Conservation (phyloP, 2,329 filamentous ascomycete species). For the Tolypocladium inflatum region DNA sequence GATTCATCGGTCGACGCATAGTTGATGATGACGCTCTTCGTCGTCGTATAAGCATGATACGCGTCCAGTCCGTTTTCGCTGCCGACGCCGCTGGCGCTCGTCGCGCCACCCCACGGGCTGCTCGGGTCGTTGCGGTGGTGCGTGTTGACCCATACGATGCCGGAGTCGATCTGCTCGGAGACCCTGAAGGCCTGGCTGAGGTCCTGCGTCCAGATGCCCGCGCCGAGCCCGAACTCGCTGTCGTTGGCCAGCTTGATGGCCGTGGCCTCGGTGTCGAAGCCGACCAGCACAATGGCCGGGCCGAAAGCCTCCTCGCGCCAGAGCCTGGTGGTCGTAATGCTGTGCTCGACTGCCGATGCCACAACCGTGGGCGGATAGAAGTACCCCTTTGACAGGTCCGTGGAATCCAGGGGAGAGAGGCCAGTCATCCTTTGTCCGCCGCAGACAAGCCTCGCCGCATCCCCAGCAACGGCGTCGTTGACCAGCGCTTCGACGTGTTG, state of each 20-base stretch:
- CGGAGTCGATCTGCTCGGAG: conserved; percentile 60
- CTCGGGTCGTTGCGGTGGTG: conserved; percentile 66
- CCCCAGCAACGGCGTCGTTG: conserved; percentile 48
- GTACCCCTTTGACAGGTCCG: conserved; percentile 49
- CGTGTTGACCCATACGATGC: conserved; percentile 47
- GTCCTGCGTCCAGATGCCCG: conserved; percentile 67
- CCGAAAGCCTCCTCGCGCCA: conserved; percentile 78
- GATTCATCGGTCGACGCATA: conserved; percentile 48
- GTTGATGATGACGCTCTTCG: conserved; percentile 61
- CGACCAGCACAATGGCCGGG: conserved; percentile 65
- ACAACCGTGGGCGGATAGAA: conserved; percentile 79
- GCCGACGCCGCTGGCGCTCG: conserved; percentile 54
- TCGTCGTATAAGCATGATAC: conserved; percentile 47
- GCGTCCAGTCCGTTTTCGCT: conserved; percentile 65
- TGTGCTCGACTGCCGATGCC: conserved; percentile 36
- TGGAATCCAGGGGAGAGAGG: conserved; percentile 37
- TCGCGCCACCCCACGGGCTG: conserved; percentile 59
- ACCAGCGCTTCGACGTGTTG: conserved; percentile 58
- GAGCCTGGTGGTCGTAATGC: conserved; percentile 59
- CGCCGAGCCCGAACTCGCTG: conserved; percentile 67
- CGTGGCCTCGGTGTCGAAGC: conserved; percentile 65
- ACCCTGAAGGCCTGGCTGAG: conserved; percentile 68
- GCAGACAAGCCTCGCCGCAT: conserved; percentile 22
- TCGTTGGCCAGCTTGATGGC: conserved; percentile 63
- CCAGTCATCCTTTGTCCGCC: conserved; percentile 41